Evolutionary conservation across 768 basidiomycete species (phyloP).

Genomic region (Rhodotorula taiwanensis): DNA sequence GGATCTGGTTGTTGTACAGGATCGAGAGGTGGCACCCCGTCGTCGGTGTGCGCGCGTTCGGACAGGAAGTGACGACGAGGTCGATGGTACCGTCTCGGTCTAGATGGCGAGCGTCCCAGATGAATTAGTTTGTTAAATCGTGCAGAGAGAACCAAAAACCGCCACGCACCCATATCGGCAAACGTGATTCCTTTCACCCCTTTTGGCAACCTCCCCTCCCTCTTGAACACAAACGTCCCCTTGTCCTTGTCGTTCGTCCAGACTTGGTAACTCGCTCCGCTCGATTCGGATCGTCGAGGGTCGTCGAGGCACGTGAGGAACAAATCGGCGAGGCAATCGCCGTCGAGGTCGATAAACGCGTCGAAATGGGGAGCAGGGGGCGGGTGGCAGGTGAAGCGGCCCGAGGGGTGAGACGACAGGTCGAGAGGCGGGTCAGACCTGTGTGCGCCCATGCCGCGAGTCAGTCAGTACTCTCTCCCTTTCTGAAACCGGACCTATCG

Average conservation of each 20-base stretch:
- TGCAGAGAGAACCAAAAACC: too few relatives aligned
- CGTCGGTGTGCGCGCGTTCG: too few relatives aligned
- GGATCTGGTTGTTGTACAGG: constrained; percentile 84
- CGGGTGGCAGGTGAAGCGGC: constrained; percentile 53
- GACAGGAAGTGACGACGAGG: constrained; percentile 82
- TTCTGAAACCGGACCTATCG: not conserved
- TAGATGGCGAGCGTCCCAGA: not conserved
- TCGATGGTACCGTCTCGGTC: constrained; percentile 96
- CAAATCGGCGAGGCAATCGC: constrained; percentile 89
- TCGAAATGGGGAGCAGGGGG: constrained; percentile 89
- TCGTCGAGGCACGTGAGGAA: constrained; percentile 65
- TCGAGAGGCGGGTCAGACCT: constrained; percentile 32
- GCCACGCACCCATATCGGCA: constrained; percentile 70
- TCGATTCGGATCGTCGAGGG: constrained; percentile 44
- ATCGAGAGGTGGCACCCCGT: constrained; percentile 73
- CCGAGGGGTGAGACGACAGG: constrained; percentile 11
- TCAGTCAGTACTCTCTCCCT: not conserved
- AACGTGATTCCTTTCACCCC: constrained; percentile 73
- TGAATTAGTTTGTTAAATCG: too few relatives aligned
- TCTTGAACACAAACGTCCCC: constrained; percentile 62
- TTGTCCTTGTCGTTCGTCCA: constrained; percentile 82
- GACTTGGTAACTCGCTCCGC: constrained; percentile 59
- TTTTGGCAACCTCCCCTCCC: constrained; percentile 61
- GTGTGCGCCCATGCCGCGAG: too few relatives aligned
- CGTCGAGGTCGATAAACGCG: constrained; percentile 86